Evolutionary conservation across 345 rosid genomes (phyloP), one percentile per base, ranked within the genome.

Genomic region (Erodium maritimum): DNA sequence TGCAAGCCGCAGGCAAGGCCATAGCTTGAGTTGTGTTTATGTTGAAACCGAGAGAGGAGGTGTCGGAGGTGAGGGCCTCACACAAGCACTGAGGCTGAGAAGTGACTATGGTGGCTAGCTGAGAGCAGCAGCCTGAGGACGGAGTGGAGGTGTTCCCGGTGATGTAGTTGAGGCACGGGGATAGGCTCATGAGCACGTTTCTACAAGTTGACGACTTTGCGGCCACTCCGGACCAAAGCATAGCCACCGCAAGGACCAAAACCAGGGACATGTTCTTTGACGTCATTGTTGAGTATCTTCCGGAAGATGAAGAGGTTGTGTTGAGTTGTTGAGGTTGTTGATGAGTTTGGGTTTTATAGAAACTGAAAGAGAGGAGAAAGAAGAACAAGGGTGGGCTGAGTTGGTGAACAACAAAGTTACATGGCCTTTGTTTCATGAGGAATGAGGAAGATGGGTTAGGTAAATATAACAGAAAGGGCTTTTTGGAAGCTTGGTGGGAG

Each of bases 11-110:
- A 17, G 96, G 95, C 53, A 91, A 77, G 58, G 82, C 84, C 65
- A 82, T 61, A 57, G 95, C 96, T 61, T 63, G 88, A 17, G 84
- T 80, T 68, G 68, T 80, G 61, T 91, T 91, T 62, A 88, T 25
- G n/a, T 63, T 61, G 68, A 88, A 69, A 61, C 93, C 95, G 33
- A 88, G 65, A 1, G 88, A 77, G 42, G 98, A 76, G 61, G 64
- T 72, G 34, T 84, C 83, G 16, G 80, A 90, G 11, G 67, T 75
- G 16, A 88, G 79, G 62, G 78, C 83, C 67, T 75, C 60, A 65
- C 95, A 90, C 75, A 90, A 67, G 82, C 97, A 90, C 65, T 82
- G 71, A 17, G 93, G 79, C 17, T 88, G 79, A 19, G 82, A 80
- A 22, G 71, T 67, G 17, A 91, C 91, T 0, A 82, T 87, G 55